Base-by-base conservation (phyloP, 768 basidiomycete species). In the Hemileccinum impolitum region DNA sequence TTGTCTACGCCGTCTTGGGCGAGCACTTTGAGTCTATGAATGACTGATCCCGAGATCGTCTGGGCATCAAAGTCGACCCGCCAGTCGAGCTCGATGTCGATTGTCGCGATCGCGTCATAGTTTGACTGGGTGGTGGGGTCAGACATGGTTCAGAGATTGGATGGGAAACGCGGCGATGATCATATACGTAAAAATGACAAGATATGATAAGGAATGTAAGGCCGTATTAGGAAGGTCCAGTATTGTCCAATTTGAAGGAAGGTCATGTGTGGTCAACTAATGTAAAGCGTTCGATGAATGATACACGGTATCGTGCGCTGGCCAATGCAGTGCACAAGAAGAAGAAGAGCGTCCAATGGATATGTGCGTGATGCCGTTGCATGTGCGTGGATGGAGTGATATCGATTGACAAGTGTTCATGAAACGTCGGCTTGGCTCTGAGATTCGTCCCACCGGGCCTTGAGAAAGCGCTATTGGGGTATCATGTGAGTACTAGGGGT, bases 61-160 rank as follows among this genome's bases (percentile, higher is more conserved):
- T 84, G 67, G 3, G 72, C 62, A 0, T 73, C 58, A 63, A 92
- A 96, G 68, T 96, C 84, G 54, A 96, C 69, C 0, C 58, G 69
- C 93, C 92, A 95, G 55, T 87, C 77, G 43, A 96, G 80, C 18
- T 77, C 69, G 14, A 93, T 69, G 62, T 90, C 81, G 32, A 79
- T 74, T 1, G 87, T 83, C 3, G 72, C 66, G 55, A 94, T 76
- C 40, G 84, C 70, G 5, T 70, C 65, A 66, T 89, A 91, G 71
- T 96, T 96, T 19, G 90, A 79, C 60, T 92, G 87, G 0, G 87
- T 85, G 0, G 89, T 82, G 17, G 83, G 84, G 61, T 90, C 87
- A 21, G 64, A 48, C 50, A 54, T 51, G 23, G 6, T 23, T 23
- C 3, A 23, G 23, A 23, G 23, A 23, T 23, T 23, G 23, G 23